A percentile compares a stretch with the other conserved stretches of the same genome.
Evolutionary conservation across 208 protist species (phyloP).

Genomic region (Crithidia sp.): DNA sequence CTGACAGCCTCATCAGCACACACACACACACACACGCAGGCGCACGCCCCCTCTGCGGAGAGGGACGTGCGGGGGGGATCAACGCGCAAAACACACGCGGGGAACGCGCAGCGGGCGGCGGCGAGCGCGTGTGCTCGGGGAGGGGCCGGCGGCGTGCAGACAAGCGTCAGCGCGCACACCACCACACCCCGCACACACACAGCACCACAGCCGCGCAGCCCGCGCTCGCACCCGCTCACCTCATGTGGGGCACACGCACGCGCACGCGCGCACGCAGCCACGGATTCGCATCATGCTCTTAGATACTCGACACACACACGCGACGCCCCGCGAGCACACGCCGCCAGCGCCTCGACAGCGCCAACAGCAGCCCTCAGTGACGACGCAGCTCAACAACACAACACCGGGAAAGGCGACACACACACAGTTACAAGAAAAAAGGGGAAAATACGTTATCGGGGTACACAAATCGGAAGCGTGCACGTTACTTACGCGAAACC

Average conservation of each 20-base stretch:
- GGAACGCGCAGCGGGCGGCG: neutral
- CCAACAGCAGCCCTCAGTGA: too few relatives aligned
- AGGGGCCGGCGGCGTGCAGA: too few relatives aligned
- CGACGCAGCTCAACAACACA: too few relatives aligned
- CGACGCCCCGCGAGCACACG: neutral
- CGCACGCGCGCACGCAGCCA: slow-evolving; percentile 4
- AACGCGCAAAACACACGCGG: neutral
- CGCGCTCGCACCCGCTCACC: neutral
- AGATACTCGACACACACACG: neutral
- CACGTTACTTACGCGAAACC: too few relatives aligned
- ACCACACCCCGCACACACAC: neutral
- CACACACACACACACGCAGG: slow-evolving; percentile 12
- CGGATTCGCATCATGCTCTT: slow-evolving; percentile 1
- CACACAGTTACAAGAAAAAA: too few relatives aligned
- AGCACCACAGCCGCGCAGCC: neutral
- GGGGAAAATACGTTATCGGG: too few relatives aligned
- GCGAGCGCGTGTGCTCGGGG: too few relatives aligned
- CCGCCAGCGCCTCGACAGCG: neutral
- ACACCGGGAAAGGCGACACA: too few relatives aligned
- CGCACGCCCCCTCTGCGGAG: neutral
- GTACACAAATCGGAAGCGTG: too few relatives aligned
- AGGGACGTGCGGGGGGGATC: neutral
- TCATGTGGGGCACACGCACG: slow-evolving; percentile 8
- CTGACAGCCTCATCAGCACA: neutral
- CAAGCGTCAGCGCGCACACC: neutral